Evolutionary conservation across 2,329 filamentous ascomycete species (phyloP), one percentile per base, ranked within the genome.

Genomic region (Epichloe uncinata): DNA sequence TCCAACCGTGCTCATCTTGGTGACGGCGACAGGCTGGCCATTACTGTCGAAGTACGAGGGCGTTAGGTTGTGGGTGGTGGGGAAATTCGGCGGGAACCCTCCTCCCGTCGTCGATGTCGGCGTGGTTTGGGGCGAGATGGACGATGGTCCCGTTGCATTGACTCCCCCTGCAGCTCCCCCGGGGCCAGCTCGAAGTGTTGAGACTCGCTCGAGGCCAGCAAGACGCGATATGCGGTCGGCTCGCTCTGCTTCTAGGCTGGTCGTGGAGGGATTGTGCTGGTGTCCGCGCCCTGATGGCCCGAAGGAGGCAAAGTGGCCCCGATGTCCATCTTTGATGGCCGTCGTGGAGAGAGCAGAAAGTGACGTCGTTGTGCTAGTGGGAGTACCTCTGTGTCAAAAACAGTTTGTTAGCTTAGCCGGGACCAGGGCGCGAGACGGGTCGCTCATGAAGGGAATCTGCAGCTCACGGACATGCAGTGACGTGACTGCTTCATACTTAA

Each of bases 311-410:
- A 84, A 75, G 62, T 89, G 81, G 55, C 91, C 91, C 53, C 88
- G 86, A 62, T 96, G 88, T 58, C 91, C 91, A 64, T 97, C 91
- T 69, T 96, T 95, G 74, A 95, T 95, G 47, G 91, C 91, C 12
- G 88, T 93, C 16, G 91, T 96, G 15, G 88, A 95, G 44, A 97
- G 78, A 41, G 89, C 84, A 26, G 88, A 95, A 61, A 97, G 83
- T 47, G 89, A 94, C 12, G 90, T 96, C 3, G 87, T 94, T 40
- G 86, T 85, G 57, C 88, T 95, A 56, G 93, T 96, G 3, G 91
- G 91, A 3, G 91, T 97, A 61, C 91, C 90, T 48, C 51, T 53
- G 16, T 9, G 30, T 18, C 16, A 20, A 3, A 49, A 49, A 56
- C 11, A 47, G 51, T 47, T 41, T 9, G 41, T 49, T 15, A 49